Base-by-base conservation (phyloP, 495 filamentous ascomycete species). In the Sabuloglossum arenarium region DNA sequence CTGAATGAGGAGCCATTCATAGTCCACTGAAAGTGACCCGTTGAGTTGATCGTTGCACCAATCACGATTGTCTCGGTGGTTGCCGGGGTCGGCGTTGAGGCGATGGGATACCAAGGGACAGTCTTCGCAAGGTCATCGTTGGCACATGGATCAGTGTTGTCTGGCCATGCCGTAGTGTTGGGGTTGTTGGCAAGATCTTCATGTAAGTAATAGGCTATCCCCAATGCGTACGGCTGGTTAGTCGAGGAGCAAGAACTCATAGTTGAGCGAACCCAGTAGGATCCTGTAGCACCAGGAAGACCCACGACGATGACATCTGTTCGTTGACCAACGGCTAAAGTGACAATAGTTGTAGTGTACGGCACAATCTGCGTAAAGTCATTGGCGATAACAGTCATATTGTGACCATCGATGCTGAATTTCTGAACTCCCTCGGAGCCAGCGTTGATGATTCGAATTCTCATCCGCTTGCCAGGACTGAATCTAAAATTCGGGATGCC, bases 381-480 rank as follows among this genome's bases (percentile, higher is more conserved):
- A 30, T 62, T 65, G 6, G 66, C 65, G 56, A 79, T 75, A 42
- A 80, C 68, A 27, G 70, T 73, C 58, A 75, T 62, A 16, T 64
- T 67, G 55, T 75, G 67, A 45, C 71, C 69, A 61, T 79, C 77
- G 55, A 79, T 74, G 31, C 61, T 63, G 59, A 79, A 73, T 24
- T 68, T 68, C 55, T 69, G 70, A 23, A 73, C 65, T 25, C 65
- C 70, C 54, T 80, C 76, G 12, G 74, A 64, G 5, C 70, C 73
- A 16, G 66, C 65, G 62, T 81, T 81, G 60, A 84, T 69, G 2
- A 85, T 61, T 4, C 79, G 65, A 4, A 85, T 60, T 11, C 71
- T 70, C 56, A 81, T 75, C 32, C 66, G 72, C 59, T 68, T 69
- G 10, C 71, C 73, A 6, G 63, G 29, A 30, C 53, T 65, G 59